Evolutionary conservation across 176 grass and related monocot species (phyloP), one percentile per base, ranked within the genome.

Genomic region (Triticum dicoccoides): DNA sequence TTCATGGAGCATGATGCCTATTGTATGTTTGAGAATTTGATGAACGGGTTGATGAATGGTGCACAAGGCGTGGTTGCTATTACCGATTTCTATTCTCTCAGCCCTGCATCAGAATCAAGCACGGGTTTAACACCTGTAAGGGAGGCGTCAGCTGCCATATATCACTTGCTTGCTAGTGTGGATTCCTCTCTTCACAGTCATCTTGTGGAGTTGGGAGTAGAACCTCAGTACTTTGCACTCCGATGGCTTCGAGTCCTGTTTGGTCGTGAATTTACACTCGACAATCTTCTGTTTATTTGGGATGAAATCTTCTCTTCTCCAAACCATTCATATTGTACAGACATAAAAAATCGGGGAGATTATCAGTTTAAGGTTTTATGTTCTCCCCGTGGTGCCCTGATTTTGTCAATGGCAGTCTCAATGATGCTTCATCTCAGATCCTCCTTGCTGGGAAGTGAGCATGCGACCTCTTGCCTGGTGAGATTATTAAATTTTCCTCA

Each of bases 1-100:
- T 99, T 99, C 82, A 92, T 94, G 87, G 97, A 99, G 89, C 97
- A 99, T 74, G 97, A 99, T 71, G 90, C 92, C 23, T 96, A 94
- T 76, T 92, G 90, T 81, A 99, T 99, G 97, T 99, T 99, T 78
- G 97, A 99, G 79, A 87, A 67, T 83, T 88, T 96, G 87, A 99
- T 99, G 97, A 86, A 92, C 71, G 93, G 93, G 69, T 86, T 95
- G 86, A 93, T 98, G 89, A 88, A 91, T 77, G 90, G 91, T 90
- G 87, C 73, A 10, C 80, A 91, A 87, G 92, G 94, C 59, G 85
- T 92, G 13, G 89, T 99, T 79, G 86, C 90, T 41, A 93, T 99
- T 75, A 90, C 90, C 39, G 92, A 99, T 69, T 96, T 96, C 79
- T 96, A 95, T 90, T 99, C 97, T 81, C 81, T 96, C 34, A 87